A percentile compares a stretch with the other conserved stretches of the same genome.
Conservation (phyloP, 148 eudicot genomes). For the Oxyria digyna region DNA sequence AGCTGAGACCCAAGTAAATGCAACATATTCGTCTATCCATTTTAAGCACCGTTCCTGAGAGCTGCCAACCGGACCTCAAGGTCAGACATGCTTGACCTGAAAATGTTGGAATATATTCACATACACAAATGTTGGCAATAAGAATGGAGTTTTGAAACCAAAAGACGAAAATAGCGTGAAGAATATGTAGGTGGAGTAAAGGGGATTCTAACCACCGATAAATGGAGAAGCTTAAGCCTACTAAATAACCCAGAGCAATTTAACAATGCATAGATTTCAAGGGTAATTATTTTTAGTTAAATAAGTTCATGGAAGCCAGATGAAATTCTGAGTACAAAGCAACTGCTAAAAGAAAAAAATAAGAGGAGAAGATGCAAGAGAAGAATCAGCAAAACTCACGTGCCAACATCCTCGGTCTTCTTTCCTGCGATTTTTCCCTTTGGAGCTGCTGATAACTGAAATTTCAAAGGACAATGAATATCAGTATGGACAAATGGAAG, state of each 20-base stretch:
- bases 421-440: conserved; percentile 89
- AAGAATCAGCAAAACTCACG: conserved; percentile 25
- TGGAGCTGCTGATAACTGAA: conserved; percentile 83
- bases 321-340: background rate
- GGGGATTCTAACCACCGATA: too few species aligned
- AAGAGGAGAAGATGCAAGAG: background rate
- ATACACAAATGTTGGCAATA: background rate
- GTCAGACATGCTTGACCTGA: conserved; percentile 69
- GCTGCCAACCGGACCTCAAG: conserved; percentile 89
- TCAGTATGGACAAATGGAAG: conserved; percentile 5
- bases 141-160: background rate
- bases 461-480: conserved; percentile 6
- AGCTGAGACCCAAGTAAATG: background rate
- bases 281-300: background rate
- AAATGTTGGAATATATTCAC: background rate
- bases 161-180: too few species aligned
- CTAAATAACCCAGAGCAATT: too few species aligned
- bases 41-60: conserved; percentile 32
- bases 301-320: background rate
- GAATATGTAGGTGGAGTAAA: too few species aligned
- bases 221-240: too few species aligned
- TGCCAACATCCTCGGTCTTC: conserved; percentile 66
- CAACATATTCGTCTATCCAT: background rate
- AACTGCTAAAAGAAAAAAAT: background rate
- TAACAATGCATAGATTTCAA: too few species aligned